A percentile compares a stretch with the other conserved stretches of the same genome.
Evolutionary conservation across 1,284 basidiomycete species (phyloP).

Genomic region (Mrakiaceae sp.): DNA sequence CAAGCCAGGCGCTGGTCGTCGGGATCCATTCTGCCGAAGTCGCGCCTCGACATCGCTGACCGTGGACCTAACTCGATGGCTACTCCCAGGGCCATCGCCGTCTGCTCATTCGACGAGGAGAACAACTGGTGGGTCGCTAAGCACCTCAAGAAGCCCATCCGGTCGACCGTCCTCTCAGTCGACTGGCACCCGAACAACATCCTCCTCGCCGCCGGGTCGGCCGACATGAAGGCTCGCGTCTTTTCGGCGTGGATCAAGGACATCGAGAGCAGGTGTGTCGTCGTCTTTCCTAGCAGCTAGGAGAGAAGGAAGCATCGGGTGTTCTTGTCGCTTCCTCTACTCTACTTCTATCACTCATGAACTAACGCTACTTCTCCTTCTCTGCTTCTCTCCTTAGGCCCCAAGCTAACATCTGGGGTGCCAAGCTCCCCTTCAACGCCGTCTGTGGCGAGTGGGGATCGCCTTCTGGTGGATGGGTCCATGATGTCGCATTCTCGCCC

Average conservation of each 20-base stretch:
- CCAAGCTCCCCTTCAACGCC: conserved; percentile 94
- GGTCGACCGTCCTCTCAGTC: conserved; percentile 82
- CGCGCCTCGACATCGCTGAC: too few relatives aligned
- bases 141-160: conserved; percentile 91
- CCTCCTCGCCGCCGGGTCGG: conserved; percentile 82
- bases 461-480: conserved; percentile 92
- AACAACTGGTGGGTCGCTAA: conserved; percentile 99
- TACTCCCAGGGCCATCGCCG: conserved; percentile 61
- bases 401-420: conserved; percentile 85
- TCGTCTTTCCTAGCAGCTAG: too few relatives aligned
- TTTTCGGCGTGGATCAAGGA: conserved; percentile 99
- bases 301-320: too few relatives aligned
- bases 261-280: conserved; percentile 71
- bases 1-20: too few relatives aligned
- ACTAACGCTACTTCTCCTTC: conserved; percentile 12
- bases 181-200: conserved; percentile 99
- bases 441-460: conserved; percentile 87
- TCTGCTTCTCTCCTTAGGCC: conserved; percentile 45
- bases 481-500: conserved; percentile 89
- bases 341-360: neutral
- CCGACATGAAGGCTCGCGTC: conserved; percentile 94
- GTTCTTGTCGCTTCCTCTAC: too few relatives aligned
- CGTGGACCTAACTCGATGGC: neutral
- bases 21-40: too few relatives aligned
- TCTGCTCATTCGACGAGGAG: conserved; percentile 90